Conservation (phyloP, 164 flowering plant genomes). For the Umbilicus rupestris region DNA sequence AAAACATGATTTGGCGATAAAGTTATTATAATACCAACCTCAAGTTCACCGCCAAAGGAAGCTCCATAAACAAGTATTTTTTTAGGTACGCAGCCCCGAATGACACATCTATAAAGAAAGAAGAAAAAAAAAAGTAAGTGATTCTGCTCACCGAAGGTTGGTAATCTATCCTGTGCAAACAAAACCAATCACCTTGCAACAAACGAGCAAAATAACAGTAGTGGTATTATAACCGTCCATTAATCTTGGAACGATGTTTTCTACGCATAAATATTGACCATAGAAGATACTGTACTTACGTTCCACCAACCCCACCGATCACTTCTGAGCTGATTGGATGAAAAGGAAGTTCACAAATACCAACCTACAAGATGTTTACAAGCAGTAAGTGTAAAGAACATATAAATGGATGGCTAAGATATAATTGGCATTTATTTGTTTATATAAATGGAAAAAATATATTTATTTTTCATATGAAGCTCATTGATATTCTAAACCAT, state of each 20-base stretch:
- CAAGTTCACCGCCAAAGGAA: constrained; percentile 71
- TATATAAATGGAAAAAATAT: too few species aligned
- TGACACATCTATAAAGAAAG: constrained; percentile 60
- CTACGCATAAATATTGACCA: neutral
- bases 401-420: neutral
- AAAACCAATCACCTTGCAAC: neutral
- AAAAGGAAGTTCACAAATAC: constrained; percentile 94
- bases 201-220: neutral
- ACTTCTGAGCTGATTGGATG: constrained; percentile 91
- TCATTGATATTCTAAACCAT: too few species aligned
- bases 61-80: constrained; percentile 97
- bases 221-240: neutral
- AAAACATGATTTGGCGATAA: neutral
- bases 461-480: too few species aligned
- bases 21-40: constrained; percentile 37
- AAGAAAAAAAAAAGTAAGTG: neutral
- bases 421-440: too few species aligned
- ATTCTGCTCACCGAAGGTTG: neutral
- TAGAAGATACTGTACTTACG: constrained; percentile 47
- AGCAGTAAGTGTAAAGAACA: neutral
- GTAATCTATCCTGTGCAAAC: neutral
- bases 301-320: constrained; percentile 96
- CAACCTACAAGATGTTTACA: constrained; percentile 44
- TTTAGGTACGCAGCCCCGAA: constrained; percentile 98
- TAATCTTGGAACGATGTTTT: neutral